Evolutionary conservation across 257 asterid species (phyloP), one percentile per base, ranked within the genome.

Genomic region (Gardenia jasminoides): DNA sequence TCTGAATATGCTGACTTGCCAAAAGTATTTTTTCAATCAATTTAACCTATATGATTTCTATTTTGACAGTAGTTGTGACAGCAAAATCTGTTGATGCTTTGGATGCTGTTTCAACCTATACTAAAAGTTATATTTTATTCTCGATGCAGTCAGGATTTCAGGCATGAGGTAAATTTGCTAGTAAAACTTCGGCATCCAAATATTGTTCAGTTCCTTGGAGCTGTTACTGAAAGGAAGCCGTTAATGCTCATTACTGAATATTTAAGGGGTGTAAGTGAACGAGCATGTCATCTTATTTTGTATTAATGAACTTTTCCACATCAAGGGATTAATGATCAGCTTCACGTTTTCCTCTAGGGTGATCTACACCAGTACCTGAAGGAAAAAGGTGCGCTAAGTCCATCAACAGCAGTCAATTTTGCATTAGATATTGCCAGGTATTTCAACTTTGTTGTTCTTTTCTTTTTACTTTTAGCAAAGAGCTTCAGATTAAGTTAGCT

Each of bases 171-270:
- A 77, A 92, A 91, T 84, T 91, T 95, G 92, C 92, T 95, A 59
- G 99, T 95, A 87, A 95, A 95, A 90, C 98, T 95, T 83, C 97
- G 99, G 66, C 99, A 95, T 88, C 99, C 99, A 78, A 95, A 95
- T 86, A 87, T 95, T 67, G 99, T 95, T 87, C 98, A 95, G 82
- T 95, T 95, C 84, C 94, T 93, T 81, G 99, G 98, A 89, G 99
- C 98, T 52, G 98, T 93, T 72, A 93, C 98, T 44, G 94, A 92
- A 69, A 95, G 80, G 89, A 93, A 95, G 86, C 99, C 99, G 71
- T 85, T 95, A 77, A 93, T 95, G 99, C 87, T 95, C 80, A 90
- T 95, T 70, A 93, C 99, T 7, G 99, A 95, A 81, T 95, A 91
- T 86, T 88, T 95, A 86, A 88, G 98, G 85, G 99, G 99, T 90